Evolutionary conservation across 2,329 filamentous ascomycete genomes (phyloP).

Genomic region (Malbranchea zuffiana): DNA sequence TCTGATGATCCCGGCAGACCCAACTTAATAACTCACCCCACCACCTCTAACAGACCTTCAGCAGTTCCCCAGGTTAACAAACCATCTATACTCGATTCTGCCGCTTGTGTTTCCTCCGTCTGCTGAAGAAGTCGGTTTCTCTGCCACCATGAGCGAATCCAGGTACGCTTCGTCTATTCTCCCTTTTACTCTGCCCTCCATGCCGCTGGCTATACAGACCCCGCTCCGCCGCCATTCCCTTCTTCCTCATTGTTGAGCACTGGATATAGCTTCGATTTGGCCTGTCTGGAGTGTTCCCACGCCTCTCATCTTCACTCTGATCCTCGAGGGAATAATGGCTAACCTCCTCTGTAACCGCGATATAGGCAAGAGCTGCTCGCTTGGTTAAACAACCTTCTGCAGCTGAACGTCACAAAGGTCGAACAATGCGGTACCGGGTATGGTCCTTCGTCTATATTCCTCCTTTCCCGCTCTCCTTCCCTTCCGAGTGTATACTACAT

Average conservation of each 20-base stretch:
- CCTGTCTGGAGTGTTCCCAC: no score
- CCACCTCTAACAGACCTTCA: no score
- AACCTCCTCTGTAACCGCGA: neutral
- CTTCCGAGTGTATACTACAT: neutral
- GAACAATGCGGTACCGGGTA: slow-evolving; percentile 99
- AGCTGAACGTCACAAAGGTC: slow-evolving; percentile 96
- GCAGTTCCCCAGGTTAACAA: no score
- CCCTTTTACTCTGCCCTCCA: neutral
- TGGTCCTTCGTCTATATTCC: slow-evolving; percentile 24
- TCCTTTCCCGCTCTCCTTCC: slow-evolving; percentile 13
- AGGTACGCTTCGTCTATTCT: slow-evolving; percentile 36
- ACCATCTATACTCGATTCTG: no score
- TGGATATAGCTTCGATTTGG: no score
- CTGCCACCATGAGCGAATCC: slow-evolving; percentile 53
- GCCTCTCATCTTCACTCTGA: no score
- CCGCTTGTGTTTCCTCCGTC: no score
- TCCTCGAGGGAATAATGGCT: no score
- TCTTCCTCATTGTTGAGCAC: no score
- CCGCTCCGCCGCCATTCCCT: neutral
- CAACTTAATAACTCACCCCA: no score
- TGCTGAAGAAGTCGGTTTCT: slow-evolving; percentile 11
- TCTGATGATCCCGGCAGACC: no score
- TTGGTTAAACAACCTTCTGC: slow-evolving; percentile 95
- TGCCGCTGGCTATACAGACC: neutral
- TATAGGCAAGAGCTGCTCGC: slow-evolving; percentile 84